These are phyloP conservation scores for Pseudogymnoascus sp. DNA, from an alignment of 2,329 filamentous ascomycete genomes.

Conservation along the genomic window DNA sequence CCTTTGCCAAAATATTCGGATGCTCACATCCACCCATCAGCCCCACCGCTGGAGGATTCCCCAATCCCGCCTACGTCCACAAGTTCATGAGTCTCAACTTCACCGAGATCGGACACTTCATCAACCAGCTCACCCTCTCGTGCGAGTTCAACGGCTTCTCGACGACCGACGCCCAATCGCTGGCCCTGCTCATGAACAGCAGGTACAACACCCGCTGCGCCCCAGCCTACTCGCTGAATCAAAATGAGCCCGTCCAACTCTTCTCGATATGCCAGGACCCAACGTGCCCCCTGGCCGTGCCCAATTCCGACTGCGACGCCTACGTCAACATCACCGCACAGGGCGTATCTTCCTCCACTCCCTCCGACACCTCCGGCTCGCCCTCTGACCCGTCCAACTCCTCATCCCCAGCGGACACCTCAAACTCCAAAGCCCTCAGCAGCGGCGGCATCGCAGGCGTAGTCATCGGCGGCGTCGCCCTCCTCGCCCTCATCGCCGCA, in stretches of 20 bases:
- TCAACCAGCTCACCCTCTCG: conserved; percentile 23
- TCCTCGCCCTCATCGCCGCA: conserved; percentile 17
- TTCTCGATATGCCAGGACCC: conserved; percentile 24
- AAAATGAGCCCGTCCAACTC: conserved; percentile 16
- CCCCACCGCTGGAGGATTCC: conserved; percentile 12
- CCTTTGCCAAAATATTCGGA: conserved; percentile 24
- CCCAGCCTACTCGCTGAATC: conserved; percentile 13
- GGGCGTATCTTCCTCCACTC: conserved; percentile 9
- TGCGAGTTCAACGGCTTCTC: conserved; percentile 25
- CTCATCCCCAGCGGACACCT: conserved; percentile 8
- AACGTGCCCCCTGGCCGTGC: conserved; percentile 23
- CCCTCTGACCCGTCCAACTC: neutral
- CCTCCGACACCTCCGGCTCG: conserved; percentile 11
- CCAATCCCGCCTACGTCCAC: conserved; percentile 26
- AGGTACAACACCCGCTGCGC: conserved; percentile 26
- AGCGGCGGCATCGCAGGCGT: conserved; percentile 21
- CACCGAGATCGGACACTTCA: conserved; percentile 26
- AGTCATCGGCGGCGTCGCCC: conserved; percentile 20
- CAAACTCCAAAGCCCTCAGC: conserved; percentile 7
- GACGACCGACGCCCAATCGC: conserved; percentile 19
- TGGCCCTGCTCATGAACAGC: conserved; percentile 21
- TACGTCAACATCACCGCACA: conserved; percentile 21
- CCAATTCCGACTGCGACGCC: conserved; percentile 22
- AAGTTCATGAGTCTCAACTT: conserved; percentile 28
- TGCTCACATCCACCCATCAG: conserved; percentile 18